These are phyloP conservation scores for Syncephalastrum racemosum DNA, from an alignment of 371 early-diverging fungal species.

Conservation along the genomic window DNA sequence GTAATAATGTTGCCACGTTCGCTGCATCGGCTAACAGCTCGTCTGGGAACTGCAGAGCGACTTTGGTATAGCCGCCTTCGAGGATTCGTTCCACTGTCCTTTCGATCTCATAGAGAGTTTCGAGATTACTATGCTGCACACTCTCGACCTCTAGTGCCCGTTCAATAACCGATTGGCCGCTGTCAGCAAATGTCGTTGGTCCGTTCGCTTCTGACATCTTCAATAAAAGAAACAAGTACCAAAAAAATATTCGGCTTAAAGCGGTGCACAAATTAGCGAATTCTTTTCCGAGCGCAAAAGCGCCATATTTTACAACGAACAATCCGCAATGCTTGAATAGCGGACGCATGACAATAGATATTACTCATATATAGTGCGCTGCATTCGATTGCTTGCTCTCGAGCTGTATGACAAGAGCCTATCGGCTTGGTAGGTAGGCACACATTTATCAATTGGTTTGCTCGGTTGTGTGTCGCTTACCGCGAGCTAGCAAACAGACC, in stretches of 20 bases:
- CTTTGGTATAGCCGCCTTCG: conserved; percentile 50
- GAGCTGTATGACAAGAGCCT: no score
- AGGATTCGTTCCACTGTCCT: conserved; percentile 58
- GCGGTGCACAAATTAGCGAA: no score
- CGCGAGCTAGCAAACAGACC: no score
- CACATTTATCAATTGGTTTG: no score
- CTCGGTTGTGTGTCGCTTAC: no score
- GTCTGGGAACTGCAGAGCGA: conserved; percentile 95
- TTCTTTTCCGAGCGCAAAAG: no score
- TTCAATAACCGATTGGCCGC: conserved; percentile 62
- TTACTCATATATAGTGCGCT: no score
- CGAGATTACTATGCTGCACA: conserved; percentile 39
- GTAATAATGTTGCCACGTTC: conserved; percentile 55
- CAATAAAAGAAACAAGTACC: conserved; percentile 1
- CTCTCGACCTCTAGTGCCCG: conserved; percentile 53
- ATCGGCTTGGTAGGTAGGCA: no score
- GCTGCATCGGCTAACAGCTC: conserved; percentile 75
- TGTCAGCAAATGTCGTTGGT: conserved; percentile 66
- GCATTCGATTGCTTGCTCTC: no score
- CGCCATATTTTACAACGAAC: no score
- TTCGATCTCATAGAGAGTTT: conserved; percentile 65
- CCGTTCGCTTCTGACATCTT: conserved; percentile 41
- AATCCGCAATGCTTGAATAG: no score
- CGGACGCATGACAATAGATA: no score
- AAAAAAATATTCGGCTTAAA: not conserved